Conservation (phyloP, 1,139 yeast genomes). For the Pichia sp. region DNA sequence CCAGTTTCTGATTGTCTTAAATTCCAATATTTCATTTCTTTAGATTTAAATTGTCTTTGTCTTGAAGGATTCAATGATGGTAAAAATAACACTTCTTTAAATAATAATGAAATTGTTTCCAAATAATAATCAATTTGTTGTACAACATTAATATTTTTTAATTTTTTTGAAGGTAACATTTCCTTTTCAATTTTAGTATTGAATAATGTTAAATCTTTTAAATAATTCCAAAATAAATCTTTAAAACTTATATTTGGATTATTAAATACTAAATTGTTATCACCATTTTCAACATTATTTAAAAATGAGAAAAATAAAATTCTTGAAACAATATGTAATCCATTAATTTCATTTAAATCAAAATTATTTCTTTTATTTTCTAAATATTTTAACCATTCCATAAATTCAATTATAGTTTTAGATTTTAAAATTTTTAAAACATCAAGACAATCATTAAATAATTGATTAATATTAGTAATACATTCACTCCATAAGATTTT, state of each 20-base stretch:
- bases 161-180: neutral
- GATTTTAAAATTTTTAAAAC: constrained; percentile 28
- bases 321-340: constrained; percentile 49
- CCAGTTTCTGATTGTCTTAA: constrained; percentile 45
- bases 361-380: constrained; percentile 21
- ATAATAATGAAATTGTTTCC: constrained; percentile 12
- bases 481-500: constrained; percentile 25
- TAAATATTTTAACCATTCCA: constrained; percentile 33
- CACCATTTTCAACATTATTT: constrained; percentile 37
- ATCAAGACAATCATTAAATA: constrained; percentile 34
- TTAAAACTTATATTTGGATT: constrained; percentile 14
- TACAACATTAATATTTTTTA: neutral
- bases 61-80: constrained; percentile 55
- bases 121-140: constrained; percentile 12
- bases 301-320: constrained; percentile 38
- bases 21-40: constrained; percentile 63
- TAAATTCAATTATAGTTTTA: constrained; percentile 33
- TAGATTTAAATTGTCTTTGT: constrained; percentile 65
- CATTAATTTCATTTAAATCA: constrained; percentile 25
- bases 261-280: constrained; percentile 44
- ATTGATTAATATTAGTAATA: constrained; percentile 31
- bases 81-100: constrained; percentile 9
- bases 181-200: constrained; percentile 16
- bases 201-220: constrained; percentile 12
- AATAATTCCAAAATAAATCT: constrained; percentile 20